Evolutionary conservation across 2,329 filamentous ascomycete genomes (phyloP).

Genomic region (Gremmenia infestans): DNA sequence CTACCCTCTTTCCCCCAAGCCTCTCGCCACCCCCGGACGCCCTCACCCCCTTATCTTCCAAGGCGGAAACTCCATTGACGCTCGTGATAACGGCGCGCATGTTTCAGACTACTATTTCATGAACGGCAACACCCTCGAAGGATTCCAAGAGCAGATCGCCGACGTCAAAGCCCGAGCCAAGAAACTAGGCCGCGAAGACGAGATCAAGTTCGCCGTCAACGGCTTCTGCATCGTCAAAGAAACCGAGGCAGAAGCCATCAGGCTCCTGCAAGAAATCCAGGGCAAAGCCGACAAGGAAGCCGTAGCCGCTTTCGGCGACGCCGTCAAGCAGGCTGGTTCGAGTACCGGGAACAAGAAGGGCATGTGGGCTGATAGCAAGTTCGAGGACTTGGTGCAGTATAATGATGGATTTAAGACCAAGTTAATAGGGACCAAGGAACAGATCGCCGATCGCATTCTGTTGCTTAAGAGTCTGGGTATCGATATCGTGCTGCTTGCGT

Average conservation of each 20-base stretch:
- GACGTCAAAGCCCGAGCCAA: constrained; percentile 44
- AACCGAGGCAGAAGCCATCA: constrained; percentile 45
- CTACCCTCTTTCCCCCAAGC: constrained; percentile 46
- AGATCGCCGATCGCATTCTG: constrained; percentile 45
- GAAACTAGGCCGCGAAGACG: constrained; percentile 38
- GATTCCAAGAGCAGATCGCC: constrained; percentile 44
- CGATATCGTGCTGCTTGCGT: constrained; percentile 41
- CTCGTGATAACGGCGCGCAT: constrained; percentile 42
- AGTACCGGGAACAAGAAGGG: constrained; percentile 43
- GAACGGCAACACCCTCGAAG: constrained; percentile 51
- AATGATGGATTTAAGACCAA: constrained; percentile 53
- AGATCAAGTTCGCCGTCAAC: constrained; percentile 46
- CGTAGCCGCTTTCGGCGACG: constrained; percentile 43
- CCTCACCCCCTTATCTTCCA: constrained; percentile 50
- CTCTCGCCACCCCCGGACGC: constrained; percentile 38
- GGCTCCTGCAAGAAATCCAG: constrained; percentile 46
- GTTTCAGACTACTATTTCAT: constrained; percentile 50
- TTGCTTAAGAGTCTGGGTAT: constrained; percentile 42
- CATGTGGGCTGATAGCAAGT: constrained; percentile 49
- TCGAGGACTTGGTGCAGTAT: constrained; percentile 50
- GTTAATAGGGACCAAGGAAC: constrained; percentile 46
- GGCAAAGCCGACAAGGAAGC: constrained; percentile 48
- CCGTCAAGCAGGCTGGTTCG: constrained; percentile 45
- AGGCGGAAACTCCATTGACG: constrained; percentile 47
- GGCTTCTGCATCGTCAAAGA: constrained; percentile 46